Percentiles rank a stretch among this genome's conserved stretches.
phyloP scores from a whole-genome alignment of 2,329 filamentous ascomycete genomes.

The Aspergillus unguis region DNA sequence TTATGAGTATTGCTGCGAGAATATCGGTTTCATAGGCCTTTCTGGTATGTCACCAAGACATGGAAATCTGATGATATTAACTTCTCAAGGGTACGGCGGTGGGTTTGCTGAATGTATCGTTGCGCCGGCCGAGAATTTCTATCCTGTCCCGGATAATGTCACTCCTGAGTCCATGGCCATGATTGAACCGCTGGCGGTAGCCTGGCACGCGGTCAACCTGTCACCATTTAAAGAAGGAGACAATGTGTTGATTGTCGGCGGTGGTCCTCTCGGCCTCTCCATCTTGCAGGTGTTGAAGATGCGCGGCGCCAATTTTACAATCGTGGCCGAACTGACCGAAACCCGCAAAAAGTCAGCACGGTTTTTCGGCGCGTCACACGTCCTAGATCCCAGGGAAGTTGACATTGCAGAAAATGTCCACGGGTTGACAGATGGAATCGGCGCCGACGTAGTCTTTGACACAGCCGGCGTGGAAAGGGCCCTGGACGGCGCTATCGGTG shows the following conservation, averaged over 20 bases:
- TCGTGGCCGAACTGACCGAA: conserved; percentile 55
- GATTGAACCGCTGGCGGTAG: conserved; percentile 62
- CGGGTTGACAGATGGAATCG: conserved; percentile 46
- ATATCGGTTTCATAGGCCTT: conserved; percentile 53
- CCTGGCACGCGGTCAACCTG: conserved; percentile 60
- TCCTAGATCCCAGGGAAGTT: conserved; percentile 50
- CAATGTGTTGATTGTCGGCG: conserved; percentile 56
- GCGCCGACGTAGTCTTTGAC: conserved; percentile 60
- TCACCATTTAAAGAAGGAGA: conserved; percentile 47
- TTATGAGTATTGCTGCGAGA: conserved; percentile 61
- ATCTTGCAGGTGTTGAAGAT: conserved; percentile 58
- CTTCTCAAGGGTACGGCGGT: conserved; percentile 24
- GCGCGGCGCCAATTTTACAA: conserved; percentile 52
- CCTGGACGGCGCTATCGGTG: conserved; percentile 46
- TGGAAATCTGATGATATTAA: neutral
- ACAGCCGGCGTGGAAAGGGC: conserved; percentile 58
- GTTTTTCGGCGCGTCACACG: conserved; percentile 54
- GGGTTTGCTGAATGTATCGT: conserved; percentile 28
- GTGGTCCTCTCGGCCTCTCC: conserved; percentile 61
- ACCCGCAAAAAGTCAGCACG: conserved; percentile 51
- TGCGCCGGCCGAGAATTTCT: conserved; percentile 25
- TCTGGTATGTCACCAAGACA: conserved; percentile 30
- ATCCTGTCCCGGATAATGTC: conserved; percentile 23
- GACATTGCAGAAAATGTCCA: conserved; percentile 47
- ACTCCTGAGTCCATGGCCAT: conserved; percentile 52